phyloP scores from a whole-genome alignment of 768 basidiomycete species.

The Pulveroboletus sp. region DNA sequence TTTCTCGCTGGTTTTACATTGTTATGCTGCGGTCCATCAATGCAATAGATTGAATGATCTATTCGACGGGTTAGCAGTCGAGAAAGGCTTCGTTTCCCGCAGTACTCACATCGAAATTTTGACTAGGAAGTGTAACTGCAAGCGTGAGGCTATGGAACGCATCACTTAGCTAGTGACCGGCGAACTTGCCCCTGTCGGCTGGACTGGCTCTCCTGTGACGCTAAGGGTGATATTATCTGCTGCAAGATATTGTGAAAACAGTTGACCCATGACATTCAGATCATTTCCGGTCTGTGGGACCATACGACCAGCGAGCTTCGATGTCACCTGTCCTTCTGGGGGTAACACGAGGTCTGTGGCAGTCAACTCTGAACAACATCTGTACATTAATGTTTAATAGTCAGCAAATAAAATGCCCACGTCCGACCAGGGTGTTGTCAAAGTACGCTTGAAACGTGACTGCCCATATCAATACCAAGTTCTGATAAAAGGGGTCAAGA shows the following conservation, averaged over 20 bases:
- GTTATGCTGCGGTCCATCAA: conserved; percentile 57
- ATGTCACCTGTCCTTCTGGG: conserved; percentile 43
- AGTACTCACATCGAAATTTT: conserved; percentile 46
- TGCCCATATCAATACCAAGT: conserved; percentile 67
- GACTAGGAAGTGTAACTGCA: conserved; percentile 58
- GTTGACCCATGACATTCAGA: conserved; percentile 50
- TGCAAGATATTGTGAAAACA: conserved; percentile 67
- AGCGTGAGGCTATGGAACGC: conserved; percentile 68
- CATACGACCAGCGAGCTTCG: conserved; percentile 63
- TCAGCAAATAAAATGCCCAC: conserved; percentile 37
- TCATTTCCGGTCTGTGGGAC: conserved; percentile 57
- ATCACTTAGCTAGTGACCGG: conserved; percentile 62
- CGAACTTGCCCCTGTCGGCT: conserved; percentile 49
- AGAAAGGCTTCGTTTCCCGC: not conserved
- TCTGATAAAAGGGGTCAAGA: conserved; percentile 37
- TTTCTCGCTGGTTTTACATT: conserved; percentile 49
- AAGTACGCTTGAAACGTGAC: conserved; percentile 64
- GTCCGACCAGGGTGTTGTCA: conserved; percentile 53
- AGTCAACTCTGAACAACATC: conserved; percentile 45
- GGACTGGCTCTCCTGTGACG: conserved; percentile 58
- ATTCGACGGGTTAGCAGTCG: not conserved
- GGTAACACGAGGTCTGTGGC: conserved; percentile 49
- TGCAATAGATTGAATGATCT: conserved; percentile 65
- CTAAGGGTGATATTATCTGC: conserved; percentile 61
- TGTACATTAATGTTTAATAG: too few species aligned